Evolutionary conservation across 257 asterid genomes (phyloP), one percentile per base, ranked within the genome.

Genomic region (Rauvolfia tetraphylla): DNA sequence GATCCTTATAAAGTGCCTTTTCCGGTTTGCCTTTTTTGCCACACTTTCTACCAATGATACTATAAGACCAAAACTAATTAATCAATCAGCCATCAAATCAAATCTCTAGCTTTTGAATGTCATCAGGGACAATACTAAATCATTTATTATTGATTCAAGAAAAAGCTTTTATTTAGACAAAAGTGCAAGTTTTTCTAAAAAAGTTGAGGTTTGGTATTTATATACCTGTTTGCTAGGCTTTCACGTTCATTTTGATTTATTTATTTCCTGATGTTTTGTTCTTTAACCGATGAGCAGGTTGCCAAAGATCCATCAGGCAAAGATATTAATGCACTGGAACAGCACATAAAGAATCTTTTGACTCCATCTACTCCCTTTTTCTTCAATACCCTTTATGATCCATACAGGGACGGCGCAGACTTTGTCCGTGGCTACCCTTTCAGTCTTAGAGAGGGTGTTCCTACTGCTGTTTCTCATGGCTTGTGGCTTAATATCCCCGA

Each of bases 371-470:
- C 95, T 29, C 97, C 97, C 0, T 77, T 74, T 76, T 91, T 91
- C 90, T 91, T 91, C 89, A 91, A 91, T 84, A 91, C 96, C 51
- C 89, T 91, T 9, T 91, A 89, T 74, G 97, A 91, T 77, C 97
- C 97, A 29, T 91, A 91, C 76, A 88, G 93, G 62, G 95, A 88
- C 0, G 96, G 95, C 29, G 85, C 97, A 0, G 97, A 88, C 71
- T 91, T 91, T 65, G 97, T 91, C 71, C 97, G 97, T 44, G 96
- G 97, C 46, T 91, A 91, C 70, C 97, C 97, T 78, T 91, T 91
- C 88, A 91, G 97, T 80, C 87, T 91, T 51, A 91, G 96, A 23
- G 97, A 87, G 88, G 97, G 96, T 81, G 87, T 57, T 62, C 85
- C 84, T 0, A 90, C 96, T 20, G 92, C 96, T 34, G 94, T 89